Base-by-base conservation (phyloP, 495 filamentous ascomycete species). In the Xylaria flabelliformis region DNA sequence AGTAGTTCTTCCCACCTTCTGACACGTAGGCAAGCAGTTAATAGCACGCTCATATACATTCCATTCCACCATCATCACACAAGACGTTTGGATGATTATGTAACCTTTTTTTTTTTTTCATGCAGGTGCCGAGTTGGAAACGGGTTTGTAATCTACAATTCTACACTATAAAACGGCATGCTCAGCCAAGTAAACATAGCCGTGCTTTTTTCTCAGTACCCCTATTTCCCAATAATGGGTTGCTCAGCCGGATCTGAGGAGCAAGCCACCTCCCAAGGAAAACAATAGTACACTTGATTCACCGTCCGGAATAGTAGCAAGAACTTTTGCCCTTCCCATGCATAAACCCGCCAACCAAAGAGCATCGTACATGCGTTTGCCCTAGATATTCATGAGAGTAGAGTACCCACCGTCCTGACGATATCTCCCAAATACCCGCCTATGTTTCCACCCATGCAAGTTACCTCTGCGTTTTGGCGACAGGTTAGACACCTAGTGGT, bases 401-500 rank as follows among this genome's bases (percentile, higher is more conserved):
- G 73, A 76, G 75, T 67, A 72, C 71, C 72, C 48, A 24, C 64
- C 63, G 56, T 64, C 64, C 53, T 74, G 42, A 73, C 56, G 44
- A 69, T 53, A 71, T 68, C 46, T 73, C 55, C 61, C 34, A 15
- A 55, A 10, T 51, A 41, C 36, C 51, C 70, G 63, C 64, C 55
- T 61, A 51, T 46, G 41, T 67, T 32, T 68, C 64, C 53, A 44
- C 36, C 42, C 53, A 39, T 46, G 42, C 5, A 61, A 44, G 39
- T 51, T 68, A 29, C 65, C 48, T 71, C 39, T 71, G 42, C 70
- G 72, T 71, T 67, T 69, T 19, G 62, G 65, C 61, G 64, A 72
- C 67, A 67, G 64, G 21, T 69, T 67, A 46, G 72, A 77, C 69
- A 62, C 70, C 74, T 85, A 85, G 77, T 85, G 82, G 78, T 94